phyloP scores from a whole-genome alignment of 1,139 yeast genomes.

The Candida sojae region DNA sequence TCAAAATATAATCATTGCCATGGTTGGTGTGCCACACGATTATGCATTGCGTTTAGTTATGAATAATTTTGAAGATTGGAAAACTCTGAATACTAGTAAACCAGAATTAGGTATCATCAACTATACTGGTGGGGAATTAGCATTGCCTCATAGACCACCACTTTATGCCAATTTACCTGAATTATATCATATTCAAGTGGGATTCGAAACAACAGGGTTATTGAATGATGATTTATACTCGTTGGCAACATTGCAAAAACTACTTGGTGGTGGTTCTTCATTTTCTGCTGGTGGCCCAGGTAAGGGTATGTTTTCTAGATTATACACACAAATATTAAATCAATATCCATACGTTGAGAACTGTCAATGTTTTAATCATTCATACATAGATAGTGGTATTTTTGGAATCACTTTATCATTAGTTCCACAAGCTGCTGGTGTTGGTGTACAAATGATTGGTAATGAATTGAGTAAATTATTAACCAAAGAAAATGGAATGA shows the following conservation, averaged over 20 bases:
- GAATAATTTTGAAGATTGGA: slow-evolving; percentile 66
- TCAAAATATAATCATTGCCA: slow-evolving; percentile 79
- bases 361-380: slow-evolving; percentile 85
- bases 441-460: slow-evolving; percentile 78
- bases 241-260: slow-evolving; percentile 83
- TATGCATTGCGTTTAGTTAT: slow-evolving; percentile 67
- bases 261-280: slow-evolving; percentile 97
- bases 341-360: slow-evolving; percentile 91
- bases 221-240: slow-evolving; percentile 88
- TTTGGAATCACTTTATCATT: slow-evolving; percentile 89
- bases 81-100: slow-evolving; percentile 23
- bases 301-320: slow-evolving; percentile 95
- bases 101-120: slow-evolving; percentile 47
- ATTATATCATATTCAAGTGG: slow-evolving; percentile 83
- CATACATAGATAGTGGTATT: slow-evolving; percentile 86
- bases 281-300: slow-evolving; percentile 99
- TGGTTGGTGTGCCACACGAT: slow-evolving; percentile 81
- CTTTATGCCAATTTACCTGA: slow-evolving; percentile 73
- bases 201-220: slow-evolving; percentile 85
- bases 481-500: slow-evolving; percentile 57
- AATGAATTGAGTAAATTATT: slow-evolving; percentile 70
- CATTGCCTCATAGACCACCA: slow-evolving; percentile 71
- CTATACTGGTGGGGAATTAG: slow-evolving; percentile 78
- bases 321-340: slow-evolving; percentile 88
- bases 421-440: slow-evolving; percentile 82